Percentiles rank a stretch among this genome's conserved stretches.
phyloP scores from a whole-genome alignment of 768 basidiomycete genomes.

The Phlebiopsis flavidoalba region DNA sequence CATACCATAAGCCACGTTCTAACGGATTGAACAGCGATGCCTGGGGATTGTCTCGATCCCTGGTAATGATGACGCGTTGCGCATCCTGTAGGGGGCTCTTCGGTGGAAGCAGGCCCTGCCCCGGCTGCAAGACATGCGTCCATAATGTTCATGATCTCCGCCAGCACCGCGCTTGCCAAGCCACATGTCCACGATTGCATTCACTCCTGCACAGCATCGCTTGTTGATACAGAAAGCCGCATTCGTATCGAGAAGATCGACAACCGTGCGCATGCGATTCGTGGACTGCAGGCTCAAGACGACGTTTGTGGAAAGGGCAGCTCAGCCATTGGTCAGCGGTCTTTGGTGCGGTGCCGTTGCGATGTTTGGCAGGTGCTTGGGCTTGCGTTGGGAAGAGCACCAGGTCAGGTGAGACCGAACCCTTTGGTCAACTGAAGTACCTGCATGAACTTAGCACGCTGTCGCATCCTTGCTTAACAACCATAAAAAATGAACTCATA shows the following conservation, averaged over 20 bases:
- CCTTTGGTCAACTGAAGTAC: too few relatives aligned
- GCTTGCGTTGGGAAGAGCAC: too few relatives aligned
- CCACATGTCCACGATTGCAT: constrained; percentile 54
- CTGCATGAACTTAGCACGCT: too few relatives aligned
- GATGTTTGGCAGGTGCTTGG: too few relatives aligned
- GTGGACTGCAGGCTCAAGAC: constrained; percentile 2
- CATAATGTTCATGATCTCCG: constrained; percentile 91
- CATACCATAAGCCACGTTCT: background rate
- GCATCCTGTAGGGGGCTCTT: constrained; percentile 80
- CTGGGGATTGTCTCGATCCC: constrained; percentile 74
- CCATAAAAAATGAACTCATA: too few relatives aligned
- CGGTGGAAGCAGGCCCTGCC: constrained; percentile 84
- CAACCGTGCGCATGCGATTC: constrained; percentile 19
- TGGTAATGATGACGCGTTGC: constrained; percentile 94
- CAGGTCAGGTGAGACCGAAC: too few relatives aligned
- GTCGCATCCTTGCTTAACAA: too few relatives aligned
- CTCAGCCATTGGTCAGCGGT: too few relatives aligned
- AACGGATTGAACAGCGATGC: constrained; percentile 39
- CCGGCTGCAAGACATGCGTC: constrained; percentile 85
- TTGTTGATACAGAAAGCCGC: constrained; percentile 66
- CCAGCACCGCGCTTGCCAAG: constrained; percentile 68
- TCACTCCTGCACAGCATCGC: constrained; percentile 54
- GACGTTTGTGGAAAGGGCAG: too few relatives aligned
- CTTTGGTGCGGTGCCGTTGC: too few relatives aligned
- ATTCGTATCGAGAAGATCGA: constrained; percentile 64